These are phyloP conservation scores for Tricholoma furcatifolium DNA, from an alignment of 768 basidiomycete species.

Conservation along the genomic window DNA sequence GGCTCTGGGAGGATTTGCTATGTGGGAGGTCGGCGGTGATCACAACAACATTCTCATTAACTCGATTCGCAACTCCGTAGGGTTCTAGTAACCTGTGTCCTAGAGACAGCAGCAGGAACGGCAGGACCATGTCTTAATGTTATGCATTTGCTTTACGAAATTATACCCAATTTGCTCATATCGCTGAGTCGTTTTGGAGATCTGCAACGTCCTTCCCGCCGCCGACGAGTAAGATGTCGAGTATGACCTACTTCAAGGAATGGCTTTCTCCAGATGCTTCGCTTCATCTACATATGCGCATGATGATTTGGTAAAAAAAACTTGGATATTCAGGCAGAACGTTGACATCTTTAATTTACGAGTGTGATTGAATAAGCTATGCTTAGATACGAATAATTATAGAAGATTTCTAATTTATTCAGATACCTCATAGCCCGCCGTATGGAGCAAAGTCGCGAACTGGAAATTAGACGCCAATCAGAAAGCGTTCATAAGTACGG, in stretches of 20 bases:
- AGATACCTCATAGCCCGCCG: conserved; percentile 56
- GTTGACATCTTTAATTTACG: too few relatives aligned
- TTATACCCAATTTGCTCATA: too few relatives aligned
- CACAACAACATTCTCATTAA: conserved; percentile 44
- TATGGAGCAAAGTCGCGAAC: conserved; percentile 71
- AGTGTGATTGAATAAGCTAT: background rate
- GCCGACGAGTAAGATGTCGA: too few relatives aligned
- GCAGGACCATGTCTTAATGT: background rate
- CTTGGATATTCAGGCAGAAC: too few relatives aligned
- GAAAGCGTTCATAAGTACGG: background rate
- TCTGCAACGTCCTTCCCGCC: too few relatives aligned
- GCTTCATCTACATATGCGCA: too few relatives aligned
- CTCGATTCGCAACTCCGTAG: conserved; percentile 35
- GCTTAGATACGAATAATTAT: background rate
- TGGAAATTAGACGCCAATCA: conserved; percentile 21
- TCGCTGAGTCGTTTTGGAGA: too few relatives aligned
- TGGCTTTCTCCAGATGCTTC: too few relatives aligned
- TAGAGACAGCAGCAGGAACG: background rate
- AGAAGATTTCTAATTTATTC: conserved; percentile 1
- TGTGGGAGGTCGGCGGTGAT: conserved; percentile 77
- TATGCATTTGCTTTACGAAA: background rate
- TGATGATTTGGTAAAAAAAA: too few relatives aligned
- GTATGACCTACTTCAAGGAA: too few relatives aligned
- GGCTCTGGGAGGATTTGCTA: conserved; percentile 60
- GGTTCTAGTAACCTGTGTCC: conserved; percentile 15